Evolutionary conservation across 352 stramenopile species (phyloP), one percentile per base, ranked within the genome.

Genomic region (Saprolegnia diclina): DNA sequence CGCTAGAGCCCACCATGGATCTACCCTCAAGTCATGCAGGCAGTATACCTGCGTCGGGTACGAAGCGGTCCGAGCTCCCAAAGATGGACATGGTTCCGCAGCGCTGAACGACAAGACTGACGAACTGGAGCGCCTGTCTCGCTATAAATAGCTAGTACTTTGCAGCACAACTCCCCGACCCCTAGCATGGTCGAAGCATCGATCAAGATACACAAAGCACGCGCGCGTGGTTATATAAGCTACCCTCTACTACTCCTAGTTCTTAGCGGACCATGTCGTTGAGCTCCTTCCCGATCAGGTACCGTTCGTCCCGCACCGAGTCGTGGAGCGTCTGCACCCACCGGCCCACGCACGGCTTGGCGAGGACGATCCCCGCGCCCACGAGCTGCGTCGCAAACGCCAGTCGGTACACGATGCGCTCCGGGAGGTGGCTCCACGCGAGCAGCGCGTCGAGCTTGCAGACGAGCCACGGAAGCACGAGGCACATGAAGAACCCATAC

Each of bases 301-400:
- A 95, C 48, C 87, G 84, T 67, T 95, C 87, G 72, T 95, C 92
- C 29, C 85, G 85, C 56, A 95, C 91, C 70, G 84, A 89, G 71
- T 95, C 87, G 64, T 83, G 83, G 26, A 95, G 72, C 16, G 84
- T 82, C 4, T 78, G 74, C 10, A 91, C 63, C 87, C 87, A 95
- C 22, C 71, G 76, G 6, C 65, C 72, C 48, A 91, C 74, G 42
- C 78, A 64, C 38, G 75, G 73, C 67, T 88, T 83, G 19, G 76
- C 86, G 10, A 74, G 68, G 40, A 84, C 46, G 9, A 88, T 48
- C 45, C 77, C 64, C 13, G 77, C 72, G 0, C 73, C 70, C 1
- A 72, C 70, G 22, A 80, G 75, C 21, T 89, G 75, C 44, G 66
- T 75, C 40, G 59, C 32, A 68, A 74, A 61, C 9, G 52, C 50